Base-by-base conservation (phyloP, 1,139 yeast genomes). In the Taiozyma sp. region DNA sequence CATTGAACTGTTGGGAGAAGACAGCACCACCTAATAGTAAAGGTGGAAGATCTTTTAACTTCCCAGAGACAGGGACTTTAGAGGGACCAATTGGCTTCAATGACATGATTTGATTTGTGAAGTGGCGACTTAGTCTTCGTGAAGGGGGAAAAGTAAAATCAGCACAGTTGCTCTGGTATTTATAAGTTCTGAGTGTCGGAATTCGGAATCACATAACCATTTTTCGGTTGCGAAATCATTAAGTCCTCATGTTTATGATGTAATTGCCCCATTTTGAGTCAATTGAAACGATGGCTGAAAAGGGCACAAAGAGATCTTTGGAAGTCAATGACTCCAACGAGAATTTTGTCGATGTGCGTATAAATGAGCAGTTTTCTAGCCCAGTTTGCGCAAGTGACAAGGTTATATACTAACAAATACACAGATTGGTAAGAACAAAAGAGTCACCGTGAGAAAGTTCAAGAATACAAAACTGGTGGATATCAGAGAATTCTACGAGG, bases 21-120 rank as follows among this genome's bases (percentile, higher is more conserved):
- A 87, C 87, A 0, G 96, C 96, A 1, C 96, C 96, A 0, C 97
- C 97, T 4, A 90, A 70, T 16, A 90, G 73, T 49, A 91, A 67
- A 0, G 85, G 83, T 0, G 92, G 73, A n/a, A 59, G 14, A n/a
- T 40, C 56, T 4, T 44, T 28, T 10, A 58, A 36, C 2, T 46
- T 36, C 1, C 62, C 59, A 1, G 57, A 44, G n/a, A 55, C 57
- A 4, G 56, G 53, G 2, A 36, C 42, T 8, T 54, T 52, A 7
- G 53, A 45, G 10, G 56, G 52, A 1, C 60, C 59, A 22, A 57
- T 57, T 16, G 59, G 57, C 45, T 48, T 52, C 22, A 52, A 5
- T 28, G 48, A 30, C 44, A 43, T 48, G 43, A 19, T 19, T 19
- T 19, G 19, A 19, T 19, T 19, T 40, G 10, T 36, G 39, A n/a